Evolutionary conservation across 495 filamentous ascomycete species (phyloP).

Genomic region (Neurospora sp.): DNA sequence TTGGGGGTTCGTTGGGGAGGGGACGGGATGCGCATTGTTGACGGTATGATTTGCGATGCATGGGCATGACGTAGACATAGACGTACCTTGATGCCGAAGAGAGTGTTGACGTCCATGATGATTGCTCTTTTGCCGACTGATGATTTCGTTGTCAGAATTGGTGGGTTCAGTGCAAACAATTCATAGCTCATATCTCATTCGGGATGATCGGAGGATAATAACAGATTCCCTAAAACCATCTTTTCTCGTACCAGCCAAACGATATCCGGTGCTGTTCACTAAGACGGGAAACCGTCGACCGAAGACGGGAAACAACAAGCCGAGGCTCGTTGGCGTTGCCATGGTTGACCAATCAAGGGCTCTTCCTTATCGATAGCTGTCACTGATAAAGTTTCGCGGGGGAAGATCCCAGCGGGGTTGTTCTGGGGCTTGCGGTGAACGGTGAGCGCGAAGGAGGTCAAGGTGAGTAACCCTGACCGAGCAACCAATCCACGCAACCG

Average conservation of each 20-base stretch:
- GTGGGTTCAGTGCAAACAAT: background rate
- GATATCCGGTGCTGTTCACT: background rate
- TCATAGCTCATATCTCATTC: background rate
- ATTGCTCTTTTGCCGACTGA: background rate
- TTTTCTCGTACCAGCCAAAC: background rate
- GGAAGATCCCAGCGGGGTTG: background rate
- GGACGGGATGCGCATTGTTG: background rate
- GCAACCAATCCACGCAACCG: background rate
- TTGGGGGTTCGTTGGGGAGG: background rate
- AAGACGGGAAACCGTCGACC: background rate
- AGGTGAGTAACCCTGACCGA: background rate
- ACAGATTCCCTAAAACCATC: background rate
- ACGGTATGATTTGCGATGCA: background rate
- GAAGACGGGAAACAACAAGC: background rate
- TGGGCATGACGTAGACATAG: background rate
- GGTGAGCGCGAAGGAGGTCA: background rate
- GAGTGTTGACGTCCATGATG: conserved; percentile 43
- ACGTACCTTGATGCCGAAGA: conserved; percentile 51
- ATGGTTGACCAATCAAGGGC: background rate
- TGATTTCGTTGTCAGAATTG: background rate
- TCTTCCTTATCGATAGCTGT: background rate
- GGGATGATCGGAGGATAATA: background rate
- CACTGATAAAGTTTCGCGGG: background rate
- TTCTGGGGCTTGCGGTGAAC: background rate
- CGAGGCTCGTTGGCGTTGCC: background rate